Conservation (phyloP, 2,329 filamentous ascomycete species). For the Phoma sp. region DNA sequence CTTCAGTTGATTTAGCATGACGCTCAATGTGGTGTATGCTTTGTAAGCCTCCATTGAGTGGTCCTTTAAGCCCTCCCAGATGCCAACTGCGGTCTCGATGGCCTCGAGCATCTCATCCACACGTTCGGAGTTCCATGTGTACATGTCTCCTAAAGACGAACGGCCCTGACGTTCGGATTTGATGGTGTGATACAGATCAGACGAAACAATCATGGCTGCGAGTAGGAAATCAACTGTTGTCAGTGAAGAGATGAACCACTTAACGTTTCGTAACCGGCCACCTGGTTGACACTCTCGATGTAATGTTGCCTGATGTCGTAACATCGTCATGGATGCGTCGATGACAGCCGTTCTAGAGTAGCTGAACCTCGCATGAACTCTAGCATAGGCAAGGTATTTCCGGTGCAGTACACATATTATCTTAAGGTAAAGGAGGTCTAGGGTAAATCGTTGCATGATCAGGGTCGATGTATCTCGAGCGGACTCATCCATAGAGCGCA, state of each 20-base stretch:
- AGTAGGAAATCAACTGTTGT: slow-evolving; percentile 86
- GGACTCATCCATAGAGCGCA: slow-evolving; percentile 75
- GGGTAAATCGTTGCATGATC: slow-evolving; percentile 81
- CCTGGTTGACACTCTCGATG: slow-evolving; percentile 75
- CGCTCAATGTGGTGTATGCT: slow-evolving; percentile 77
- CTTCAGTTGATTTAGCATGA: slow-evolving; percentile 83
- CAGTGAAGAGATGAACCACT: slow-evolving; percentile 79
- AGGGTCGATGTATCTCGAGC: slow-evolving; percentile 71
- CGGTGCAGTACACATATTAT: slow-evolving; percentile 88
- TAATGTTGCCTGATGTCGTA: slow-evolving; percentile 78
- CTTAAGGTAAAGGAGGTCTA: slow-evolving; percentile 88
- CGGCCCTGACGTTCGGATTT: slow-evolving; percentile 50
- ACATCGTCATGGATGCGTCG: slow-evolving; percentile 81
- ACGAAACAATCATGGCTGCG: slow-evolving; percentile 80
- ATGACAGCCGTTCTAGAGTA: slow-evolving; percentile 85
- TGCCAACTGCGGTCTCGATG: slow-evolving; percentile 73
- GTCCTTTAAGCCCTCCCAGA: slow-evolving; percentile 81
- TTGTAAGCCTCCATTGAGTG: slow-evolving; percentile 90
- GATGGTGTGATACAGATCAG: slow-evolving; percentile 78
- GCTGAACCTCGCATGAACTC: slow-evolving; percentile 77
- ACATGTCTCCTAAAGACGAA: slow-evolving; percentile 45
- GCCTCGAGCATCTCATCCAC: slow-evolving; percentile 77
- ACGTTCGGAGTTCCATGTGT: slow-evolving; percentile 55
- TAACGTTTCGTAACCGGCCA: slow-evolving; percentile 74
- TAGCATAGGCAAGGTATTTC: slow-evolving; percentile 79